phyloP scores from a whole-genome alignment of 441 rosid species.

The Pelargonium citronellum region DNA sequence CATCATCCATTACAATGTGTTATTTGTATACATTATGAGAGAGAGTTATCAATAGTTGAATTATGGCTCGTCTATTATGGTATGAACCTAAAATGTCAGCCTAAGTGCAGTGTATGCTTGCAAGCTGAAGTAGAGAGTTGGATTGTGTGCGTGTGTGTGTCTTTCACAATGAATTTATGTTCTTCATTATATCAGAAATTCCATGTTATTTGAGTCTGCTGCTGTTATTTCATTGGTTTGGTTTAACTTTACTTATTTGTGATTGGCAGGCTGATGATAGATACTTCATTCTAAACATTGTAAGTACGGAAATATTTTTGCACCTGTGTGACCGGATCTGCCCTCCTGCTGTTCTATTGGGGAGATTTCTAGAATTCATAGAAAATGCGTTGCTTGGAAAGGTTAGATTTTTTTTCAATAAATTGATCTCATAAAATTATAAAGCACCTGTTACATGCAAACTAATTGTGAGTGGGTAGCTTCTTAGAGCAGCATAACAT shows the following conservation, averaged over 20 bases:
- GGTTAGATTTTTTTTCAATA: conserved; percentile 39
- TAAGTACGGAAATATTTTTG: conserved; percentile 64
- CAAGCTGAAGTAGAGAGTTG: not conserved
- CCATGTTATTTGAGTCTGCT: conserved; percentile 12
- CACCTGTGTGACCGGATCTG: conserved; percentile 48
- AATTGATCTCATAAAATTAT: not conserved
- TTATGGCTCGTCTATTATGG: not conserved
- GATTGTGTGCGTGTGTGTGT: not conserved
- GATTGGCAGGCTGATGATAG: conserved; percentile 58
- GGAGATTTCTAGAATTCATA: conserved; percentile 53
- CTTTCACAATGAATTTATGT: not conserved
- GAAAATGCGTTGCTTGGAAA: conserved; percentile 60
- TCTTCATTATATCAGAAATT: not conserved
- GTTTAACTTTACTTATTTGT: conserved; percentile 21
- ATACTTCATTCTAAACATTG: conserved; percentile 58
- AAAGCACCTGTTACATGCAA: not conserved
- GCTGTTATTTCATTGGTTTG: conserved; percentile 5
- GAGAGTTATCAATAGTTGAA: not conserved
- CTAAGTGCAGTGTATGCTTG: not conserved
- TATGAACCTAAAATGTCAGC: not conserved
- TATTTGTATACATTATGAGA: not conserved
- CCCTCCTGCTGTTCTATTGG: conserved; percentile 42
- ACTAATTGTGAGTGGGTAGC: not conserved
- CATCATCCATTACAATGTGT: not conserved
- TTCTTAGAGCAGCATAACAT: not conserved